Conservation (phyloP, 2,329 filamentous ascomycete species). For the Tolypocladium guangdongense region DNA sequence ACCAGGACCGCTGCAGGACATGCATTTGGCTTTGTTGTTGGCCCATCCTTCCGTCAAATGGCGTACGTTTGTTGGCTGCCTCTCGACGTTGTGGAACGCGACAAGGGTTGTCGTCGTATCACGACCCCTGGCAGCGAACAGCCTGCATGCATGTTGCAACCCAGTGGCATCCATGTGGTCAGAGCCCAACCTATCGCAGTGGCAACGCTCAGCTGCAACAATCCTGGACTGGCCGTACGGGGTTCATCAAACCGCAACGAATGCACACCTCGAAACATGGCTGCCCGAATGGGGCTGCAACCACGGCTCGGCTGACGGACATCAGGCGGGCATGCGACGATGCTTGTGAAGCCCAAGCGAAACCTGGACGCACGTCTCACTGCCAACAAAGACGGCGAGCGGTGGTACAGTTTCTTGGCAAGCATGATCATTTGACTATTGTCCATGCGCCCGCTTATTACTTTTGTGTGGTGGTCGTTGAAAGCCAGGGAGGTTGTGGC, state of each 20-base stretch:
- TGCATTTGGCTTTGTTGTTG: not conserved
- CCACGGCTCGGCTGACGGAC: not conserved
- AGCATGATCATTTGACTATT: not conserved
- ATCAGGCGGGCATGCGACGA: not conserved
- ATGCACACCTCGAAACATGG: not conserved
- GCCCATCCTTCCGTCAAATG: not conserved
- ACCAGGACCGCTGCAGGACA: not conserved
- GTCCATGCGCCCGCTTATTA: not conserved
- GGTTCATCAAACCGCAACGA: not conserved
- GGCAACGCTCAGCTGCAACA: not conserved
- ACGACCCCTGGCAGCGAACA: not conserved
- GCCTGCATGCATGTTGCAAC: conserved; percentile 4
- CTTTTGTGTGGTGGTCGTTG: not conserved
- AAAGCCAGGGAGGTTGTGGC: not conserved
- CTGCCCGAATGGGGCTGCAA: not conserved
- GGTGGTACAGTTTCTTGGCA: no score
- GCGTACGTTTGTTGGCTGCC: not conserved
- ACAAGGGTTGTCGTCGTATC: not conserved
- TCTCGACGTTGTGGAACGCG: not conserved
- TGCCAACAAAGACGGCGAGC: not conserved
- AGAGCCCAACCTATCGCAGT: conserved; percentile 1
- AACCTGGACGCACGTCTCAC: not conserved
- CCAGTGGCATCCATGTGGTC: conserved; percentile 1
- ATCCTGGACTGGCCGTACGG: not conserved
- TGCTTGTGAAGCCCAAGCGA: not conserved